Percentiles rank a stretch among this genome's conserved stretches.
Conservation (phyloP, 2,329 filamentous ascomycete genomes). For the Plenodomus tracheiphilus region DNA sequence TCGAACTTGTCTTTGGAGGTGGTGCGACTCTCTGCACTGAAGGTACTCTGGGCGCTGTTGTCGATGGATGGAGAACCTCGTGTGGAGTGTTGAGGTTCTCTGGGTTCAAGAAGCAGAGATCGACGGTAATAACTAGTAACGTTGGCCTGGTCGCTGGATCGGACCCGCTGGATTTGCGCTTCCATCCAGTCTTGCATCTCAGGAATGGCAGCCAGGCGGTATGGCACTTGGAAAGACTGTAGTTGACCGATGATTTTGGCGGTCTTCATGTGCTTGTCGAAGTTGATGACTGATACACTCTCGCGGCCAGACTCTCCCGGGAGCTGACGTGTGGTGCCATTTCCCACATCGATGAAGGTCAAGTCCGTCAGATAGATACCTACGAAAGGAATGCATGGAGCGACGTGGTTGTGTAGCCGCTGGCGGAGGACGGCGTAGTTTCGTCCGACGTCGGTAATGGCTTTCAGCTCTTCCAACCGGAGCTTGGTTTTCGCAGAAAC, state of each 20-base stretch:
- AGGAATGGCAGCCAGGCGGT: slow-evolving; percentile 77
- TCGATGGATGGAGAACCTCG: slow-evolving; percentile 33
- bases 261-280: slow-evolving; percentile 93
- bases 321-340: slow-evolving; percentile 80
- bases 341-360: slow-evolving; percentile 94
- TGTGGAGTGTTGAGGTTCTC: slow-evolving; percentile 52
- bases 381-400: slow-evolving; percentile 91
- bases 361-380: slow-evolving; percentile 96
- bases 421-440: slow-evolving; percentile 88
- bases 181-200: slow-evolving; percentile 95
- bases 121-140: slow-evolving; percentile 76
- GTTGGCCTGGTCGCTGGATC: slow-evolving; percentile 63
- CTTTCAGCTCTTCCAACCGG: slow-evolving; percentile 75
- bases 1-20: slow-evolving; percentile 43
- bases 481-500: slow-evolving; percentile 83
- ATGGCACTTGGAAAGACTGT: slow-evolving; percentile 94
- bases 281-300: slow-evolving; percentile 87
- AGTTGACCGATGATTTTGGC: slow-evolving; percentile 95
- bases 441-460: slow-evolving; percentile 84
- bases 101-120: slow-evolving; percentile 80
- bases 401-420: slow-evolving; percentile 80
- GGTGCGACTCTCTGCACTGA: slow-evolving; percentile 34
- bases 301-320: slow-evolving; percentile 60
- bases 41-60: slow-evolving; percentile 26
- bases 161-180: slow-evolving; percentile 76